These are phyloP conservation scores for Cutaneotrichosporon cutaneum DNA, from an alignment of 1,284 basidiomycete genomes.

Conservation along the genomic window DNA sequence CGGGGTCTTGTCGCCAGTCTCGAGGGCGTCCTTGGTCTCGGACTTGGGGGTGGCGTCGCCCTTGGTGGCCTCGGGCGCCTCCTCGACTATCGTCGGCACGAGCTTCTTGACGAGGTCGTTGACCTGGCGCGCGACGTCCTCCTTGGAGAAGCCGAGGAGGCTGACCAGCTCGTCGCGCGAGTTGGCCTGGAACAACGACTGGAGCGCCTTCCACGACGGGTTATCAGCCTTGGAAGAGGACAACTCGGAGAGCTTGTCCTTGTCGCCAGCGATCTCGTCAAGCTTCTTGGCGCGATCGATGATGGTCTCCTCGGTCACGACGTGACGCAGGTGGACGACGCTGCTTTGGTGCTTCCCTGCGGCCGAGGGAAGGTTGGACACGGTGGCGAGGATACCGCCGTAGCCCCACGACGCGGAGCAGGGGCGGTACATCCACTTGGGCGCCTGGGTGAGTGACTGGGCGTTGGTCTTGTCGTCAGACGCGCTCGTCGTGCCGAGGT, in stretches of 20 bases:
- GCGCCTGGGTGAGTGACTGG: constrained; percentile 82
- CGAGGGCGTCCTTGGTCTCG: constrained; percentile 64
- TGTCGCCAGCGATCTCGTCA: constrained; percentile 62
- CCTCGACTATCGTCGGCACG: constrained; percentile 48
- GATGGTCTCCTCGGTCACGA: constrained; percentile 75
- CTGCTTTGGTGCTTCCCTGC: constrained; percentile 75
- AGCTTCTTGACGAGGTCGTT: constrained; percentile 76
- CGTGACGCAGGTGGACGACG: constrained; percentile 70
- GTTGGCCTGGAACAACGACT: constrained; percentile 84
- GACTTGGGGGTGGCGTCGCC: constrained; percentile 64
- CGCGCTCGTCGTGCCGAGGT: constrained; percentile 69
- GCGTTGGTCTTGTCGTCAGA: constrained; percentile 54
- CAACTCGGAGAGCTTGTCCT: constrained; percentile 65
- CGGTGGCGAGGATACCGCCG: constrained; percentile 79
- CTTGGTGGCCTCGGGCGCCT: constrained; percentile 37
- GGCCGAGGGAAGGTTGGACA: constrained; percentile 69
- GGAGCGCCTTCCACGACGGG: constrained; percentile 83
- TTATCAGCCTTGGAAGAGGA: constrained; percentile 59
- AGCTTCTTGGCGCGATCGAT: constrained; percentile 75
- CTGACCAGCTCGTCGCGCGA: constrained; percentile 87
- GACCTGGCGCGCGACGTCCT: constrained; percentile 75
- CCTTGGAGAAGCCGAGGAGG: constrained; percentile 89
- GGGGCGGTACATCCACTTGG: constrained; percentile 92
- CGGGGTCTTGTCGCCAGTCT: constrained; percentile 4
- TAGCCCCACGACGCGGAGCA: constrained; percentile 84